Percentiles rank a stretch among this genome's conserved stretches.
Conservation (phyloP, 805 yeast genomes). For the Schizosaccharomyces japonicus region DNA sequence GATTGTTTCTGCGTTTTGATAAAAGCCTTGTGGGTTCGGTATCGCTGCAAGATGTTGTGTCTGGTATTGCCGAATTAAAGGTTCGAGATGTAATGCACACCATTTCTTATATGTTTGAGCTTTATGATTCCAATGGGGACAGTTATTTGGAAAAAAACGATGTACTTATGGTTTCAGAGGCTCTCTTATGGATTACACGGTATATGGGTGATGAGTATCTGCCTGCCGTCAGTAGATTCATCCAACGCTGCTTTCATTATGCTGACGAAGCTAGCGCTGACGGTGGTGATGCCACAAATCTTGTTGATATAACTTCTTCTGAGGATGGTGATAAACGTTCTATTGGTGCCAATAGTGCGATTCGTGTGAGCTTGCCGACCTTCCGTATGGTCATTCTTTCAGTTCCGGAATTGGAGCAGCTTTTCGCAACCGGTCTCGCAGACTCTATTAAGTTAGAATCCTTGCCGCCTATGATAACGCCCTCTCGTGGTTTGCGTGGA, state of each 20-base stretch:
- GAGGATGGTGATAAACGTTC: conserved; percentile 65
- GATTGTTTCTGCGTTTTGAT: conserved; percentile 55
- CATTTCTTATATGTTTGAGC: conserved; percentile 52
- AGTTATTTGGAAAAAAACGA: conserved; percentile 55
- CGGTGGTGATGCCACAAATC: neutral
- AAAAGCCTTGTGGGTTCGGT: conserved; percentile 27
- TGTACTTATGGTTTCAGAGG: conserved; percentile 69
- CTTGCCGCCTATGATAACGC: conserved; percentile 7
- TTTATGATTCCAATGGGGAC: conserved; percentile 38
- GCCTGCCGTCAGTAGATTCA: conserved; percentile 64
- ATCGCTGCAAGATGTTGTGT: conserved; percentile 41
- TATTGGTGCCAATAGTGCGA: conserved; percentile 55
- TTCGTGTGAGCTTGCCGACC: conserved; percentile 54
- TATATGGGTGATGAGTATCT: conserved; percentile 39
- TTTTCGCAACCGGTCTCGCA: conserved; percentile 30
- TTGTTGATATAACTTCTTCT: conserved; percentile 21
- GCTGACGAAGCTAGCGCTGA: conserved; percentile 20
- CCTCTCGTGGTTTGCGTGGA: conserved; percentile 30
- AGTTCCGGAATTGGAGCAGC: conserved; percentile 73
- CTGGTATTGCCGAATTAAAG: conserved; percentile 46
- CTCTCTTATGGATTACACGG: conserved; percentile 51
- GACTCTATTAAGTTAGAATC: conserved; percentile 11
- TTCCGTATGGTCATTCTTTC: conserved; percentile 87
- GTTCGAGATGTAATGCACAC: conserved; percentile 56
- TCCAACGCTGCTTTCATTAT: conserved; percentile 72